Conservation (phyloP, 73 alveolate species). For the Symbiodinium natans region DNA sequence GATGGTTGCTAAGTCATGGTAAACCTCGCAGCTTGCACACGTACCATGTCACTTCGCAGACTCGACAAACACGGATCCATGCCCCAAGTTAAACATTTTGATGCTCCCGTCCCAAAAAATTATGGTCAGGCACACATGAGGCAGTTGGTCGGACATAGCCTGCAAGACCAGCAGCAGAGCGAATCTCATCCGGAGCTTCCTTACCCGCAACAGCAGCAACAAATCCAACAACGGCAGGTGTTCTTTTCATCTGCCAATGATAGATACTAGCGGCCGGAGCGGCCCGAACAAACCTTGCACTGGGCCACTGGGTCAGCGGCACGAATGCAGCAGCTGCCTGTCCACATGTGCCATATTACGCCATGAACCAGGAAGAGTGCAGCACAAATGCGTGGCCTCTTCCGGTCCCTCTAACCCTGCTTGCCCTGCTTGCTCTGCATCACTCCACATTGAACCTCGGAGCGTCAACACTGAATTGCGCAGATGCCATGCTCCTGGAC, state of each 20-base stretch:
- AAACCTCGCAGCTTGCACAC: no score
- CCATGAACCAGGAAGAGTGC: not conserved
- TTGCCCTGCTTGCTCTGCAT: not conserved
- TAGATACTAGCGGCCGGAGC: not conserved
- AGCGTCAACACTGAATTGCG: no score
- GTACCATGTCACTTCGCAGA: no score
- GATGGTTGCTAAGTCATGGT: no score
- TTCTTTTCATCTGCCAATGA: not conserved
- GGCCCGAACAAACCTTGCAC: not conserved
- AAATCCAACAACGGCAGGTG: not conserved
- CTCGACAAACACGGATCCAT: no score
- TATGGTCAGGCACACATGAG: no score
- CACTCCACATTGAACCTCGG: slow-evolving; percentile 21
- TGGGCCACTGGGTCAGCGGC: not conserved
- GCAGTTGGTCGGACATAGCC: no score
- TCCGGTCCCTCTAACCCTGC: not conserved
- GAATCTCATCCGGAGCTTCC: slow-evolving; percentile 29
- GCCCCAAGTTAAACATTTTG: no score
- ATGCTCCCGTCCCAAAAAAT: no score
- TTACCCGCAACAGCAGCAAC: not conserved
- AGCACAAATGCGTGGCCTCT: no score
- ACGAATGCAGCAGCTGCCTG: not conserved
- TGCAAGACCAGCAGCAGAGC: not conserved
- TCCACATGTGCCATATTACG: not conserved
- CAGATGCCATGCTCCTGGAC: no score